Percentiles rank a stretch among this genome's conserved stretches.
Conservation (phyloP, 306 rosid genomes). For the Betula pendula region DNA sequence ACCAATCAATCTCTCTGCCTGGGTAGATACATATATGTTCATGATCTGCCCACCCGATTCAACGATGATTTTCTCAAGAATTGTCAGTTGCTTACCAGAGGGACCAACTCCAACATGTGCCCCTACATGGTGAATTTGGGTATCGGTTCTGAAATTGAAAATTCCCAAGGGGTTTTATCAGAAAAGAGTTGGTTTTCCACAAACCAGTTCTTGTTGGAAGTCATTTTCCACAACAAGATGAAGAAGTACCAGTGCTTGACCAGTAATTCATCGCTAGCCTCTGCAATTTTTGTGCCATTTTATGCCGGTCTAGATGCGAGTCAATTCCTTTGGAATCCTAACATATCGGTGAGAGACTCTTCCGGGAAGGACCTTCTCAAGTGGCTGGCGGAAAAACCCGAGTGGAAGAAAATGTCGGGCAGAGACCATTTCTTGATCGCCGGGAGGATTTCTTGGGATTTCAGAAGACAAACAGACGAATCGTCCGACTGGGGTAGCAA, state of each 20-base stretch:
- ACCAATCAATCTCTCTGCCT: constrained; percentile 33
- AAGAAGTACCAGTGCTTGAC: constrained; percentile 66
- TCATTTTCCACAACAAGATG: constrained; percentile 80
- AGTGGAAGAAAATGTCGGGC: constrained; percentile 80
- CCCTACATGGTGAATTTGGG: constrained; percentile 62
- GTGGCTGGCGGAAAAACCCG: constrained; percentile 46
- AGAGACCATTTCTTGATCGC: constrained; percentile 83
- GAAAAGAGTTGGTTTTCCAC: constrained; percentile 66
- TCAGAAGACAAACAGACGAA: constrained; percentile 62
- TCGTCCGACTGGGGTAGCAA: constrained; percentile 77
- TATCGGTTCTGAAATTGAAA: constrained; percentile 50
- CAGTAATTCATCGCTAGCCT: constrained; percentile 56
- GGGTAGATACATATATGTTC: constrained; percentile 63
- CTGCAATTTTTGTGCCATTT: constrained; percentile 77
- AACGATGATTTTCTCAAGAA: constrained; percentile 49
- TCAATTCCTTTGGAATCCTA: constrained; percentile 60
- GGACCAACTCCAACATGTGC: constrained; percentile 71
- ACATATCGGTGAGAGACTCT: constrained; percentile 56
- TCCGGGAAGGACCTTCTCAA: constrained; percentile 54
- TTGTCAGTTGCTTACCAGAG: constrained; percentile 64
- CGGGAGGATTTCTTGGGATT: constrained; percentile 95
- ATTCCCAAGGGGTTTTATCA: constrained; percentile 40
- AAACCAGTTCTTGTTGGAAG: constrained; percentile 75
- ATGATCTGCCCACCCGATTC: constrained; percentile 62
- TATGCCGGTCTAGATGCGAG: constrained; percentile 91